These are phyloP conservation scores for Arthroderma sp. DNA, from an alignment of 2,329 filamentous ascomycete species.

Conservation along the genomic window DNA sequence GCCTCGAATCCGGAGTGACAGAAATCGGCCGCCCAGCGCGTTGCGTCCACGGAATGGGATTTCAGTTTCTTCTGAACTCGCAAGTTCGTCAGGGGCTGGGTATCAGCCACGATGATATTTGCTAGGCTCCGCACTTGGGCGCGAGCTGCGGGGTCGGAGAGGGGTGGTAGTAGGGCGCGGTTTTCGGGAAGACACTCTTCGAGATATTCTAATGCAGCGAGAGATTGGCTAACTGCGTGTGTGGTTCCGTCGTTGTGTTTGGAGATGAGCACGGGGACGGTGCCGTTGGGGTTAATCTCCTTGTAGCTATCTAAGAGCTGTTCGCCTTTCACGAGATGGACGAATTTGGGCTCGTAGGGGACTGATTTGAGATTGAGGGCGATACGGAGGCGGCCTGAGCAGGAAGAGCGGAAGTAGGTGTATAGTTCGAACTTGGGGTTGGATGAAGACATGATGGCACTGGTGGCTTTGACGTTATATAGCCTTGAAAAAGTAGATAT, in stretches of 20 bases:
- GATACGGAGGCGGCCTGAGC: slow-evolving; percentile 48
- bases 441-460: slow-evolving; percentile 3
- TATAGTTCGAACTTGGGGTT: slow-evolving; percentile 31
- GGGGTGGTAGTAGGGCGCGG: slow-evolving; percentile 33
- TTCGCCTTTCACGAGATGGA: slow-evolving; percentile 44
- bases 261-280: slow-evolving; percentile 41
- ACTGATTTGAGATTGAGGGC: slow-evolving; percentile 45
- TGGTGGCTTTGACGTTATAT: no score
- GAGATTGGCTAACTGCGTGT: slow-evolving; percentile 42
- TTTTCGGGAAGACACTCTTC: slow-evolving; percentile 39
- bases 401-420: slow-evolving; percentile 51
- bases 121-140: slow-evolving; percentile 42
- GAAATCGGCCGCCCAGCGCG: slow-evolving; percentile 40
- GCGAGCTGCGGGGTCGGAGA: slow-evolving; percentile 27
- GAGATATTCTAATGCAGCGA: slow-evolving; percentile 50
- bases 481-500: no score
- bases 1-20: slow-evolving; percentile 42
- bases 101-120: slow-evolving; percentile 42
- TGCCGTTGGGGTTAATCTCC: slow-evolving; percentile 40
- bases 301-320: slow-evolving; percentile 36
- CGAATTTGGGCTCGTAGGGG: slow-evolving; percentile 32
- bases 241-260: slow-evolving; percentile 10
- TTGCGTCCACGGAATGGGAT: slow-evolving; percentile 26
- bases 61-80: slow-evolving; percentile 39
- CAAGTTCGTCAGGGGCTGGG: slow-evolving; percentile 49